Base-by-base conservation (phyloP, 768 basidiomycete genomes). In the Jaapia argillacea region DNA sequence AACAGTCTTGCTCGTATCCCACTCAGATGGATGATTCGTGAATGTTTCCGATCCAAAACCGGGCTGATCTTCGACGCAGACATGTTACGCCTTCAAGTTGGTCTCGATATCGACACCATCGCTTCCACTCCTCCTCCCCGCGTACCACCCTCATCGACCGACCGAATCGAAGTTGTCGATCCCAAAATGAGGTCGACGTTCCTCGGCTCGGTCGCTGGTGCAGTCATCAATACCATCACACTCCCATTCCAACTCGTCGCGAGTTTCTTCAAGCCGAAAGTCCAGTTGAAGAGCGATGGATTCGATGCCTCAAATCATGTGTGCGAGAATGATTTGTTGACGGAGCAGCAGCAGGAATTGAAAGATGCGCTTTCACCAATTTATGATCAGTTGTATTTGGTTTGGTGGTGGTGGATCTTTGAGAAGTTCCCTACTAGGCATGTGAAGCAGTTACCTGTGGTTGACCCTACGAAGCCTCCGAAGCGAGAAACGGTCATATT, bases 11-110 rank as follows among this genome's bases (percentile, higher is more conserved):
- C 76, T 4, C 68, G 72, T 26, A 72, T 77, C 25, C 58, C 75
- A 1, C 63, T 80, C 3, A 66, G 58, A 4, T 80, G 83, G 82
- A 83, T 85, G 80, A 64, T 85, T 45, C 73, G 81, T 28, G 71
- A 85, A 53, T 74, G 71, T 48, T 78, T 83, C 67, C 64, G 64
- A 40, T 55, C 69, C 5, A 53, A 75, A 3, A 67, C 67, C 1
- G 59, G 57, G 10, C 54, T 63, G 38, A 36, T 59, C 18, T 63
- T 63, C 51, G 52, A 57, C 45, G 46, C 48, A 2, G 43, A 41
- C 31, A 50, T 49, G 42, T 48, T 58, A 16, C 23, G 26, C 12
- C 49, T 49, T 20, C 40, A 51, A 39, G 28, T 48, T 40, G 53
- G 47, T 16, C 40, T 51, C 26, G 16, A 37, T 23, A 26, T 51